These are phyloP conservation scores for Salix brachista DNA, from an alignment of 345 rosid species.

Conservation along the genomic window DNA sequence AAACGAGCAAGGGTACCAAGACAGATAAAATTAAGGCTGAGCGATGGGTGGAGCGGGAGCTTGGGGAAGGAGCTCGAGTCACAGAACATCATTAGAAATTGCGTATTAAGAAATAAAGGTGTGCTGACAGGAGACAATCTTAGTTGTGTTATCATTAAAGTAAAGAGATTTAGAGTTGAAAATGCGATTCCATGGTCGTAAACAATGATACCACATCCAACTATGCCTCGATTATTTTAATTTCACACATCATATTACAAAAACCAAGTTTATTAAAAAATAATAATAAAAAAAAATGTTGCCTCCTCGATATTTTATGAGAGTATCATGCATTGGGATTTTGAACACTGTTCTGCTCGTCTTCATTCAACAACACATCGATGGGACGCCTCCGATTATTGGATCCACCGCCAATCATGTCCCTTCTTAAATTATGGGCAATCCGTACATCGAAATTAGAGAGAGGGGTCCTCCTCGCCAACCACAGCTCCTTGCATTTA, in stretches of 20 bases:
- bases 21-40: too few species aligned
- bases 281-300: too few species aligned
- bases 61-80: neutral
- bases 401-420: neutral
- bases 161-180: slow-evolving; percentile 4
- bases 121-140: slow-evolving; percentile 22
- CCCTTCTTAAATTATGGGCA: neutral
- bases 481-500: neutral
- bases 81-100: neutral
- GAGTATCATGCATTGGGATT: neutral
- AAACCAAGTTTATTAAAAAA: neutral
- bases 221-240: neutral
- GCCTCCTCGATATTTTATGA: neutral
- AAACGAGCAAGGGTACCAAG: too few species aligned
- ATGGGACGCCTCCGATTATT: neutral
- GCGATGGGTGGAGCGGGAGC: too few species aligned
- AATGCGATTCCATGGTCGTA: neutral
- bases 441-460: slow-evolving; percentile 19
- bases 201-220: too few species aligned
- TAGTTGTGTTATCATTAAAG: slow-evolving; percentile 25
- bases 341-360: neutral
- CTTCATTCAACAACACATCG: too few species aligned
- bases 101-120: neutral
- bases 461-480: neutral
- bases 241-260: neutral